Base-by-base conservation (phyloP, 345 rosid genomes). In the Eucalyptus guilfoylei region DNA sequence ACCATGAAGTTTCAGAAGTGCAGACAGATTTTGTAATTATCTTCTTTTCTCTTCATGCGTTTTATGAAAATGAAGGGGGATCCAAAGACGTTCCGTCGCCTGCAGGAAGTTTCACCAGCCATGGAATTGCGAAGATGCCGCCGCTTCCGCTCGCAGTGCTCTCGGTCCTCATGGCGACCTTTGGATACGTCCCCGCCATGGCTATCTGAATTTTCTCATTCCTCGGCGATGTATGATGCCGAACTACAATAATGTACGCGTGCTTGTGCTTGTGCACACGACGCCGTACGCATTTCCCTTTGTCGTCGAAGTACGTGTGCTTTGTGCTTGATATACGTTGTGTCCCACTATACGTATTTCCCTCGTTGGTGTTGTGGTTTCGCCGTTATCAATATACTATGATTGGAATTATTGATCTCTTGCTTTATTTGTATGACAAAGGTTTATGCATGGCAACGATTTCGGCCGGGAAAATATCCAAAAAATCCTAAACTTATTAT, bases 91-190 rank as follows among this genome's bases (percentile, higher is more conserved):
- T 40, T 50, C 45, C 87, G 13, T 34, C 62, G 47, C 40, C 44
- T 6, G 67, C 88, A 40, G 88, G 87, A 30, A 85, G 86, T 81
- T 32, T 88, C 17, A 54, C 37, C 86, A 85, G 83, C 69, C 86
- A 48, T 26, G 37, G 45, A 40, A 28, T 88, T 11, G 58, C 89
- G 34, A 67, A 52, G 62, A 34, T 17, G 37, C 87, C 26, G 37
- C 52, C 91, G 6, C 80, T 86, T 86, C 93, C 85, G 49, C 49
- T 94, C 14, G 69, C 89, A 19, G 55, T 91, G 67, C 85, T 88
- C 86, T 89, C 88, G 24, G 54, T 89, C 87, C 54, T 89, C 90
- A 42, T 89, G 87, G 93, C 92, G 49, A 67, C 91, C 40, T 72
- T 14, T n/a, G 89, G 90, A 49, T 88, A 91, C 13, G 40, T 86